Evolutionary conservation across 257 asterid genomes (phyloP).

Genomic region (Nicotiana paniculata): DNA sequence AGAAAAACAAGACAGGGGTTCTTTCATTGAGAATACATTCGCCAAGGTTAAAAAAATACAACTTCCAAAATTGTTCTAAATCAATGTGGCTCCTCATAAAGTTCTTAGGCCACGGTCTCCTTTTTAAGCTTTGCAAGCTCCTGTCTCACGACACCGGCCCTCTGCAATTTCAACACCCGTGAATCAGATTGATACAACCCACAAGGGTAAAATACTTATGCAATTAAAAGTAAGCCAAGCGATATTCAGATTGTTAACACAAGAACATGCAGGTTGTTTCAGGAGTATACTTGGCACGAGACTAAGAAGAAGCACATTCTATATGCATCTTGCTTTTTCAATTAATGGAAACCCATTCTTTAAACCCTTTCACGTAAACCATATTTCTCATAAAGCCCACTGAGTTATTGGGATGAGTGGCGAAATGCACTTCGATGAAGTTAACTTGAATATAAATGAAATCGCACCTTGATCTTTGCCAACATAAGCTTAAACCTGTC

Average conservation of each 20-base stretch:
- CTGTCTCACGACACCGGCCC: slow-evolving; percentile 60
- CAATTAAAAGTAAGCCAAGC: not conserved
- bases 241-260: not conserved
- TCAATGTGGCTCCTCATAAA: slow-evolving; percentile 13
- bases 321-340: not conserved
- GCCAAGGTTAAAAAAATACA: not conserved
- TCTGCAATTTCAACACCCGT: slow-evolving; percentile 28
- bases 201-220: not conserved
- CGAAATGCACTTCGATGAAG: not conserved
- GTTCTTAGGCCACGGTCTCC: slow-evolving; percentile 31
- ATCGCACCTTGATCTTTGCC: slow-evolving; percentile 28
- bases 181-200: not conserved
- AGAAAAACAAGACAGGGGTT: not conserved
- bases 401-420: not conserved
- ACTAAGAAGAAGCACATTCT: not conserved
- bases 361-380: not conserved
- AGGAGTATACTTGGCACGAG: not conserved
- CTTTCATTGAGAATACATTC: not conserved
- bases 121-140: slow-evolving; percentile 69
- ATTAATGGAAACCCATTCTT: not conserved
- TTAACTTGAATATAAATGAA: not conserved
- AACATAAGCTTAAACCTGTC: slow-evolving; percentile 27
- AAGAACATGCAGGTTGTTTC: not conserved
- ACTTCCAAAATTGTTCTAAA: slow-evolving; percentile 15
- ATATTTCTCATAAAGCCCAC: not conserved